Conservation (phyloP, 2,329 filamentous ascomycete species). For the Saccharata proteae region DNA sequence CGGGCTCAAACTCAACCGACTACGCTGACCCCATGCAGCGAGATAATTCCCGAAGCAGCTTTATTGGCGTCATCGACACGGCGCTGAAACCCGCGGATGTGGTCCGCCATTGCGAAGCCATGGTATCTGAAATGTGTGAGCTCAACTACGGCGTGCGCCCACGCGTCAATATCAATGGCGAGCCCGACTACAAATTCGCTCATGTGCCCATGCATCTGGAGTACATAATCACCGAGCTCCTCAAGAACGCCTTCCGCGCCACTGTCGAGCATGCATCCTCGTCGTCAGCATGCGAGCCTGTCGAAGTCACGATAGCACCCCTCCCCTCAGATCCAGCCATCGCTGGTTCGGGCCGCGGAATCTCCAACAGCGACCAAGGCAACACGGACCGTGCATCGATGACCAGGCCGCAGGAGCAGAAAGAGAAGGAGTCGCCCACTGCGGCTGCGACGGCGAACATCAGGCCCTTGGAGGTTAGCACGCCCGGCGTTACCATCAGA, state of each 20-base stretch:
- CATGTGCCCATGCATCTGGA: slow-evolving; percentile 93
- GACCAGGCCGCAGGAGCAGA: neutral
- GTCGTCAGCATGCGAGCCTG: slow-evolving; percentile 66
- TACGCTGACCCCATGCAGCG: slow-evolving; percentile 14
- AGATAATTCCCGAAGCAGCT: too few relatives aligned
- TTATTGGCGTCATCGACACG: slow-evolving; percentile 93
- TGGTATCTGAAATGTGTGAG: slow-evolving; percentile 93
- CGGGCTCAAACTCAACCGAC: slow-evolving; percentile 24
- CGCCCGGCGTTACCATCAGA: slow-evolving; percentile 81
- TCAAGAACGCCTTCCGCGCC: slow-evolving; percentile 94
- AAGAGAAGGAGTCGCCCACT: slow-evolving; percentile 6
- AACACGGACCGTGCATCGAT: slow-evolving; percentile 19
- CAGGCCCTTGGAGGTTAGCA: slow-evolving; percentile 35
- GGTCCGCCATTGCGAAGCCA: slow-evolving; percentile 73
- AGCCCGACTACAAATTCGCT: slow-evolving; percentile 77
- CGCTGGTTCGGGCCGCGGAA: slow-evolving; percentile 8
- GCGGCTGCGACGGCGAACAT: slow-evolving; percentile 23
- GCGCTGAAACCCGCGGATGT: slow-evolving; percentile 69
- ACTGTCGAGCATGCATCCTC: slow-evolving; percentile 75
- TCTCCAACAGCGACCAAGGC: slow-evolving; percentile 24
- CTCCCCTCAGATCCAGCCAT: slow-evolving; percentile 41
- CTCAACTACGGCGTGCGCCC: slow-evolving; percentile 87
- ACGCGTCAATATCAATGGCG: slow-evolving; percentile 66
- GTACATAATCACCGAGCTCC: slow-evolving; percentile 90
- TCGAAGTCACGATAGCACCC: slow-evolving; percentile 85